These are phyloP conservation scores for Pisolithus thermaeus DNA, from an alignment of 1,284 basidiomycete genomes.

Conservation along the genomic window DNA sequence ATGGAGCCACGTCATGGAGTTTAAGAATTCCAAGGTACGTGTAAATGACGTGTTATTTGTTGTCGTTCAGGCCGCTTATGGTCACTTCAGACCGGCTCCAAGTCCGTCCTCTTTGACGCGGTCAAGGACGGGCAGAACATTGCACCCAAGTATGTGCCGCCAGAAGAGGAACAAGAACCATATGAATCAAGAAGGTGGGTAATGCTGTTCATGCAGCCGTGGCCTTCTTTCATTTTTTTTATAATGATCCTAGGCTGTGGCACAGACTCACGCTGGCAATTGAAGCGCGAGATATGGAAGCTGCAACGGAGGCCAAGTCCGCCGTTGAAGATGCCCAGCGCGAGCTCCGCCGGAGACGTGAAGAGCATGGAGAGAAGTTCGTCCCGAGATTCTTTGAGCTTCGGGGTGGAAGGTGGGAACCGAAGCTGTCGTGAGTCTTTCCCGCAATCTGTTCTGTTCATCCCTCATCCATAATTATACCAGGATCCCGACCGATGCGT, in stretches of 20 bases:
- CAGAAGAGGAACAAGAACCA: conserved; percentile 84
- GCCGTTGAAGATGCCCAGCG: conserved; percentile 92
- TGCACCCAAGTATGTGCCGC: conserved; percentile 77
- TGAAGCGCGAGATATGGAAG: conserved; percentile 84
- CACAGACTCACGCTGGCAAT: conserved; percentile 84
- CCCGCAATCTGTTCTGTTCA: conserved; percentile 6
- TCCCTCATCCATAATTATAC: background rate
- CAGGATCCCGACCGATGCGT: conserved; percentile 67
- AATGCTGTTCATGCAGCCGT: background rate
- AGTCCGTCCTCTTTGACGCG: conserved; percentile 83
- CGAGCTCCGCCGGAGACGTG: conserved; percentile 71
- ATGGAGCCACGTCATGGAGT: conserved; percentile 92
- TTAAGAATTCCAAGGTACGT: conserved; percentile 63
- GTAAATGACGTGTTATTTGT: background rate
- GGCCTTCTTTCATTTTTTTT: background rate
- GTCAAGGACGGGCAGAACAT: conserved; percentile 65
- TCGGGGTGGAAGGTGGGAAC: conserved; percentile 74
- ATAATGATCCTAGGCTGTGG: conserved; percentile 64
- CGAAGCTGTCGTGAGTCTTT: conserved; percentile 62
- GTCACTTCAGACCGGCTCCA: conserved; percentile 52
- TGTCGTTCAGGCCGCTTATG: background rate
- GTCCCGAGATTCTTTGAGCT: conserved; percentile 79
- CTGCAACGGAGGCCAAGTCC: conserved; percentile 87
- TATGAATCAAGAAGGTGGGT: conserved; percentile 83
- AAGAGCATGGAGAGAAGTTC: conserved; percentile 64